These are phyloP conservation scores for Friedmanniomyces simplex DNA, from an alignment of 495 filamentous ascomycete genomes.

Conservation along the genomic window DNA sequence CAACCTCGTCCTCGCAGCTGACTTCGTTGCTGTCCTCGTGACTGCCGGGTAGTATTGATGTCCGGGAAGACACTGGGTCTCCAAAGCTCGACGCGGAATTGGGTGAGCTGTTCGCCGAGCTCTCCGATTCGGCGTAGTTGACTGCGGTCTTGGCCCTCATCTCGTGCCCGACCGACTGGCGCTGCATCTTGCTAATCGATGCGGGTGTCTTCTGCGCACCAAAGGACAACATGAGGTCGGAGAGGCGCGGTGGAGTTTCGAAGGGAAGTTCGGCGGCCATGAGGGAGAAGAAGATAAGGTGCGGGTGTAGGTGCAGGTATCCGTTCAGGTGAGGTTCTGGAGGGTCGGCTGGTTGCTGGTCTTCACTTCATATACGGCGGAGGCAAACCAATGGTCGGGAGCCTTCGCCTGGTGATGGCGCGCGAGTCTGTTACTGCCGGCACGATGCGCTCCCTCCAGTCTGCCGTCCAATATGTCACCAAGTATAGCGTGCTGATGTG, in stretches of 20 bases:
- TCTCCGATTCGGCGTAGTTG: slow-evolving; percentile 11
- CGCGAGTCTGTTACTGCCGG: no score
- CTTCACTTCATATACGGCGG: background rate
- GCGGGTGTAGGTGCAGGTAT: background rate
- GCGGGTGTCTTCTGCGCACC: background rate
- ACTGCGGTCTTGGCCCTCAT: background rate
- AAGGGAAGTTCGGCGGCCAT: background rate
- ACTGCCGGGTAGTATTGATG: slow-evolving; percentile 2
- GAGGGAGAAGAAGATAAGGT: no score
- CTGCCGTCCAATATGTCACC: no score
- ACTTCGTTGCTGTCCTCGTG: slow-evolving; percentile 1
- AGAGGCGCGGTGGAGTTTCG: slow-evolving; percentile 8
- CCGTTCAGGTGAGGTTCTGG: background rate
- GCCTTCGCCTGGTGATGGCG: no score
- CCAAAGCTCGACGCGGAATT: slow-evolving; percentile 7
- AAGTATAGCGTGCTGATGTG: no score
- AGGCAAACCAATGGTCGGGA: no score
- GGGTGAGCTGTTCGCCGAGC: background rate
- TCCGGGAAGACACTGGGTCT: slow-evolving; percentile 4
- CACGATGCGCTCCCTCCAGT: no score
- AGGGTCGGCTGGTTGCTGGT: background rate
- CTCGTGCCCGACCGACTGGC: background rate
- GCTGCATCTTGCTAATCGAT: slow-evolving; percentile 9
- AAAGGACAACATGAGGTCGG: slow-evolving; percentile 16
- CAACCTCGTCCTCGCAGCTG: slow-evolving; percentile 9